A percentile compares a stretch with the other conserved stretches of the same genome.
Conservation (phyloP, 345 rosid genomes). For the Cardamine occulta region DNA sequence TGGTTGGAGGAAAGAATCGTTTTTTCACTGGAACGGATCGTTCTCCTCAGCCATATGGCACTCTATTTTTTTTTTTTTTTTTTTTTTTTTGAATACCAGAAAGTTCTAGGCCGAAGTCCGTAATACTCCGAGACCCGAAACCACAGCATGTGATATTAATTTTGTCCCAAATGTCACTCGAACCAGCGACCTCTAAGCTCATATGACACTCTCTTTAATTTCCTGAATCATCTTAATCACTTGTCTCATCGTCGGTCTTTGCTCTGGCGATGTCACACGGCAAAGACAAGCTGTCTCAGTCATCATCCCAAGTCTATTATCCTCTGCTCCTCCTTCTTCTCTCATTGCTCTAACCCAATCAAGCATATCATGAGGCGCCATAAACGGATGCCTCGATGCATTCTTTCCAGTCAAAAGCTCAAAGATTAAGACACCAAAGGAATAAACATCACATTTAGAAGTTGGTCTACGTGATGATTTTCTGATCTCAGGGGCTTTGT, state of each 20-base stretch:
- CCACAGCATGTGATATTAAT: no score
- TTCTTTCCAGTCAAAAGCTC: constrained; percentile 88
- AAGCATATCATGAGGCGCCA: constrained; percentile 74
- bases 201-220: constrained; percentile 74
- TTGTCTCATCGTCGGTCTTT: constrained; percentile 89
- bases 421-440: constrained; percentile 77
- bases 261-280: constrained; percentile 84
- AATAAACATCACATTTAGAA: constrained; percentile 76
- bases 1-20: constrained; percentile 16
- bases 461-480: constrained; percentile 63
- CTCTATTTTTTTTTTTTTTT: no score
- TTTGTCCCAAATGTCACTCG: no score
- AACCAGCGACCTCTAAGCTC: no score
- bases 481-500: constrained; percentile 82
- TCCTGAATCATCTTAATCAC: constrained; percentile 87
- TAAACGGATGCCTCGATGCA: constrained; percentile 80
- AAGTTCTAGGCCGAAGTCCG: no score
- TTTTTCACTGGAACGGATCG: constrained; percentile 35
- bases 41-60: constrained; percentile 44
- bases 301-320: constrained; percentile 71
- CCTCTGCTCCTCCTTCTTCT: constrained; percentile 59
- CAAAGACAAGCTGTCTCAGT: constrained; percentile 87
- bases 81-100: no score
- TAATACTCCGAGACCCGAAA: no score
- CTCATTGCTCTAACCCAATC: constrained; percentile 84